A percentile compares a stretch with the other conserved stretches of the same genome.
phyloP scores from a whole-genome alignment of 768 basidiomycete species.

The Tulasnella sp. region DNA sequence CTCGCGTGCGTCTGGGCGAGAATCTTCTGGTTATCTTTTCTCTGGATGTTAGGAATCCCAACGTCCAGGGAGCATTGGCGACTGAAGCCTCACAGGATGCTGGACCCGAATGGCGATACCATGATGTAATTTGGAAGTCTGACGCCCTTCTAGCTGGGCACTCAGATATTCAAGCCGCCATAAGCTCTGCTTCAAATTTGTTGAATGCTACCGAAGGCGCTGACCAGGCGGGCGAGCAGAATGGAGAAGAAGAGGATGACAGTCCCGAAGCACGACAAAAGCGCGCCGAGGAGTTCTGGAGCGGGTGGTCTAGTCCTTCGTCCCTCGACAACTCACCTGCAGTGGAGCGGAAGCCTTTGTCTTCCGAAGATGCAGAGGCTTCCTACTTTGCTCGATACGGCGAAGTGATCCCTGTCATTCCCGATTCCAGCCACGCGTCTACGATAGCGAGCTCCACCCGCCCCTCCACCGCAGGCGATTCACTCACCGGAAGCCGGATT shows the following conservation, averaged over 20 bases:
- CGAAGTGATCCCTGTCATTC: background rate
- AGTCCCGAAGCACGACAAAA: background rate
- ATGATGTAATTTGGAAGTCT: slow-evolving; percentile 5
- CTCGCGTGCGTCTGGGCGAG: background rate
- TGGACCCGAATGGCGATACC: background rate
- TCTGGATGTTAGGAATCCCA: background rate
- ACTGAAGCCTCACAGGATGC: background rate
- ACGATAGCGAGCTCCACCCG: background rate
- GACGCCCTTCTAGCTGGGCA: background rate
- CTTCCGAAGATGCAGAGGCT: background rate
- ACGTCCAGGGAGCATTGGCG: background rate
- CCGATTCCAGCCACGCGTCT: background rate
- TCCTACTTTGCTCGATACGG: slow-evolving; percentile 7
- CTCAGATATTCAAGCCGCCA: background rate
- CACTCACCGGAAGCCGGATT: background rate
- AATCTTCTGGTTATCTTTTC: slow-evolving; percentile 7
- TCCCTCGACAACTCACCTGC: background rate
- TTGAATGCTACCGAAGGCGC: background rate
- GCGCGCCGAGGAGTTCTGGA: slow-evolving; percentile 12
- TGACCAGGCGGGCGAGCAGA: background rate
- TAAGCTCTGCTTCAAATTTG: background rate
- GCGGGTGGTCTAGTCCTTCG: background rate
- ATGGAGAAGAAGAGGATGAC: background rate
- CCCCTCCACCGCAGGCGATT: background rate
- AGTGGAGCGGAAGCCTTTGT: background rate